Conservation (phyloP, 208 protist species). For the Lotmaria passim region DNA sequence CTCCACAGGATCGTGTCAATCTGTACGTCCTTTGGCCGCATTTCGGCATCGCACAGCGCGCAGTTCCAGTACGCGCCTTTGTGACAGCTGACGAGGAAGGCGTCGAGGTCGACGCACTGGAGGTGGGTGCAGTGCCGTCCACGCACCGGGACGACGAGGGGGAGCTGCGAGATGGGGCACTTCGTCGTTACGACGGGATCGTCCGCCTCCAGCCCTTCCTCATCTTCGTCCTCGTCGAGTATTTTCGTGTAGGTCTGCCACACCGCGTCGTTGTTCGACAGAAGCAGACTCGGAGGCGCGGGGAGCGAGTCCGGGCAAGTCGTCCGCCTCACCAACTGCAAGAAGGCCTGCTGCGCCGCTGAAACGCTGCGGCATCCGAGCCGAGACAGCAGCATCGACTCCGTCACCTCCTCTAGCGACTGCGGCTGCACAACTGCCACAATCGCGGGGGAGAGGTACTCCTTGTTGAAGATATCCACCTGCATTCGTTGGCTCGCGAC, state of each 20-base stretch:
- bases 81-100: slow-evolving; percentile 68
- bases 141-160: slow-evolving; percentile 72
- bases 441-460: slow-evolving; percentile 59
- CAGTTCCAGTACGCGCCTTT: slow-evolving; percentile 89
- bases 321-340: neutral
- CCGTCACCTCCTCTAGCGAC: slow-evolving; percentile 62
- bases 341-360: slow-evolving; percentile 24
- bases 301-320: neutral
- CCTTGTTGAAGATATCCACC: slow-evolving; percentile 68
- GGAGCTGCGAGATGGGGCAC: slow-evolving; percentile 81
- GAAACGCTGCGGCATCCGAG: slow-evolving; percentile 11
- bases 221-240: slow-evolving; percentile 46
- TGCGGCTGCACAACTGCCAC: slow-evolving; percentile 60
- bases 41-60: slow-evolving; percentile 71
- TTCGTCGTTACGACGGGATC: slow-evolving; percentile 76
- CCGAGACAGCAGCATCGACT: slow-evolving; percentile 38
- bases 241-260: slow-evolving; percentile 20
- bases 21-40: slow-evolving; percentile 52
- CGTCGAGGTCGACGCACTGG: slow-evolving; percentile 79
- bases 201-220: slow-evolving; percentile 64
- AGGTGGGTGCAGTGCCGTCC: slow-evolving; percentile 67
- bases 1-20: slow-evolving; percentile 81
- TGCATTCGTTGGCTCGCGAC: slow-evolving; percentile 50
- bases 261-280: slow-evolving; percentile 14
- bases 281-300: neutral